Evolutionary conservation across 768 basidiomycete genomes (phyloP), one percentile per base, ranked within the genome.

Genomic region (Boletus reticulatus): DNA sequence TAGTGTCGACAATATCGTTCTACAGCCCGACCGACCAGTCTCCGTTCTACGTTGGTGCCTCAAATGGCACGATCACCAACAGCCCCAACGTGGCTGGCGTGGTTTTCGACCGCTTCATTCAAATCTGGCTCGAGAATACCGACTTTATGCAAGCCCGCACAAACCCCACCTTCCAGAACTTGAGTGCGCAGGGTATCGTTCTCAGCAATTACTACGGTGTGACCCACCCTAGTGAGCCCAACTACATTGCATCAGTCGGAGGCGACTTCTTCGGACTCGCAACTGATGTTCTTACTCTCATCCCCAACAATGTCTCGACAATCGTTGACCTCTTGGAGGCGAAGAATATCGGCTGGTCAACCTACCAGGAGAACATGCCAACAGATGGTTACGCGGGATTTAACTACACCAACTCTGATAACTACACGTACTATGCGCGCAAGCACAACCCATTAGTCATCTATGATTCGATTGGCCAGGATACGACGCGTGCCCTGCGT

Each of bases 61-160:
- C 66, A 49, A 81, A 82, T 57, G 65, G 65, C 55, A 78, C 80
- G 13, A 72, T 83, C 44, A 56, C 71, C 32, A 76, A 76, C 58
- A 20, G 62, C 1, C 64, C 71, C 13, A 34, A 69, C 43, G 78
- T 81, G 4, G 39, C 69, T 1, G 81, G 81, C 38, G 68, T 71
- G 50, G 70, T 68, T 19, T 82, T 80, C 55, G 73, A 80, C 57
- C 72, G 80, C 7, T 75, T 83, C 70, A 75, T 78, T 56, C 65
- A 78, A 61, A 82, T 86, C 53, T 85, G 81, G 81, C 72, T 87
- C 37, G 85, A 86, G 65, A 87, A 85, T 67, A 84, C 81, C 16
- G 78, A 85, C 61, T 87, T 72, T 55, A 65, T 58, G 10, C 62
- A 61, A 52, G 73, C 68, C 52, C 64, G 42, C 8, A 56, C 62